phyloP scores from a whole-genome alignment of 345 rosid species.

The Brassica juncea region DNA sequence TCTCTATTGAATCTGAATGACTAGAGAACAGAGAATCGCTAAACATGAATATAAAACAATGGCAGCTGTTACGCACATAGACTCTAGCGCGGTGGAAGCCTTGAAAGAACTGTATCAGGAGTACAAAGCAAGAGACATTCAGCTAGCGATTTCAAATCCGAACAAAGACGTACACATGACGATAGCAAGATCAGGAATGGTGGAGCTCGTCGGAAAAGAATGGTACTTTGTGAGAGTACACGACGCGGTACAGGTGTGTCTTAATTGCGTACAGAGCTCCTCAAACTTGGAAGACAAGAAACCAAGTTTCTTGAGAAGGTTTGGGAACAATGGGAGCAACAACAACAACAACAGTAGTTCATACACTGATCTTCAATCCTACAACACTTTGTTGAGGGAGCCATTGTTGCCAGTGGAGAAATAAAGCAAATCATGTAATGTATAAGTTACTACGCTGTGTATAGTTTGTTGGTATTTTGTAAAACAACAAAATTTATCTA shows the following conservation, averaged over 20 bases:
- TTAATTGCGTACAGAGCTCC: constrained; percentile 64
- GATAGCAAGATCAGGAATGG: constrained; percentile 70
- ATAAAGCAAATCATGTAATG: neutral
- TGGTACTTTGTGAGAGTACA: constrained; percentile 95
- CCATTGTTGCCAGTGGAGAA: constrained; percentile 53
- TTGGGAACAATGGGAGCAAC: constrained; percentile 21
- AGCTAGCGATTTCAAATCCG: constrained; percentile 90
- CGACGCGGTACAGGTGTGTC: constrained; percentile 96
- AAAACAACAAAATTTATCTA: neutral
- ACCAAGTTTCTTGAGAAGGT: constrained; percentile 51
- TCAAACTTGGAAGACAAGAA: constrained; percentile 37
- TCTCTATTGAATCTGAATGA: neutral
- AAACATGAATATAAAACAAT: neutral
- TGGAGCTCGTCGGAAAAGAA: constrained; percentile 83
- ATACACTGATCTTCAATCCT: constrained; percentile 52
- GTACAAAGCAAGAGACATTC: constrained; percentile 77
- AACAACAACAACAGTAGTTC: constrained; percentile 41
- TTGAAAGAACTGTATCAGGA: constrained; percentile 86
- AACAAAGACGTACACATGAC: constrained; percentile 79
- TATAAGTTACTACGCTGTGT: constrained; percentile 20
- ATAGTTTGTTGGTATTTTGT: constrained; percentile 31
- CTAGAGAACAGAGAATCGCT: neutral
- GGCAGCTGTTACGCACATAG: constrained; percentile 86
- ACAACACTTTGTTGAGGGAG: constrained; percentile 52
- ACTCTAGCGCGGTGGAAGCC: constrained; percentile 93